Percentiles rank a stretch among this genome's conserved stretches.
Evolutionary conservation across 352 stramenopile species (phyloP).

Genomic region (Phytopythium montanum): DNA sequence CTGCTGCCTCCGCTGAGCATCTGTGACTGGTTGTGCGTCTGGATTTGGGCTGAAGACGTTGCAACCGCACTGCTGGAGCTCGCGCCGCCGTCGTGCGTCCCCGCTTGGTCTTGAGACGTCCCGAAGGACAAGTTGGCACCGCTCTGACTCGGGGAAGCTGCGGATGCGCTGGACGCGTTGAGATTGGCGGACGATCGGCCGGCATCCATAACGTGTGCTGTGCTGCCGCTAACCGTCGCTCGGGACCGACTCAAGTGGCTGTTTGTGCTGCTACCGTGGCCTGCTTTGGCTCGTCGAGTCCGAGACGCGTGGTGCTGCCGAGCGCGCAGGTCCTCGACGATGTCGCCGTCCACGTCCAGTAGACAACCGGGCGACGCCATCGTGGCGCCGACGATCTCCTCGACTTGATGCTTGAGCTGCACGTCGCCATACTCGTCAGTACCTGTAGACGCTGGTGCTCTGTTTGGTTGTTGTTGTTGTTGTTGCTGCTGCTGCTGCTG

Average conservation of each 20-base stretch:
- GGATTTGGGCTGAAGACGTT: constrained; percentile 40
- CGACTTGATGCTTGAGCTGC: constrained; percentile 63
- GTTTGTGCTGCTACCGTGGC: constrained; percentile 9
- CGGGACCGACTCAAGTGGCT: constrained; percentile 19
- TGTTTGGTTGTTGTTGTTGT: neutral
- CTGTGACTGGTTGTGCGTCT: constrained; percentile 37
- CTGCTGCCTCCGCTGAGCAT: constrained; percentile 36
- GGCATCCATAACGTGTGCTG: constrained; percentile 32
- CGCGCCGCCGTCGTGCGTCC: constrained; percentile 16
- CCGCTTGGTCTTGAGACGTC: constrained; percentile 37
- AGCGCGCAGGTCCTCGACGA: constrained; percentile 62
- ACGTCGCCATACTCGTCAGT: constrained; percentile 41
- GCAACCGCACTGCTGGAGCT: constrained; percentile 32
- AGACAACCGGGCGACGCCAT: constrained; percentile 76
- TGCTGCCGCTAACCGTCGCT: constrained; percentile 11
- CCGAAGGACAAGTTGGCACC: constrained; percentile 43
- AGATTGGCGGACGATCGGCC: constrained; percentile 29
- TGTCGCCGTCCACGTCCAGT: constrained; percentile 74
- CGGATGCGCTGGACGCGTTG: constrained; percentile 37
- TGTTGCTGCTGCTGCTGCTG: neutral
- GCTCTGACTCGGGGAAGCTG: constrained; percentile 36
- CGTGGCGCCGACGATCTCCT: constrained; percentile 76
- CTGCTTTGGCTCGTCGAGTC: constrained; percentile 14
- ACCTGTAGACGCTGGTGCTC: neutral
- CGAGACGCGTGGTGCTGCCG: constrained; percentile 36